phyloP scores from a whole-genome alignment of 805 yeast genomes.

The Lipomyces kockii region DNA sequence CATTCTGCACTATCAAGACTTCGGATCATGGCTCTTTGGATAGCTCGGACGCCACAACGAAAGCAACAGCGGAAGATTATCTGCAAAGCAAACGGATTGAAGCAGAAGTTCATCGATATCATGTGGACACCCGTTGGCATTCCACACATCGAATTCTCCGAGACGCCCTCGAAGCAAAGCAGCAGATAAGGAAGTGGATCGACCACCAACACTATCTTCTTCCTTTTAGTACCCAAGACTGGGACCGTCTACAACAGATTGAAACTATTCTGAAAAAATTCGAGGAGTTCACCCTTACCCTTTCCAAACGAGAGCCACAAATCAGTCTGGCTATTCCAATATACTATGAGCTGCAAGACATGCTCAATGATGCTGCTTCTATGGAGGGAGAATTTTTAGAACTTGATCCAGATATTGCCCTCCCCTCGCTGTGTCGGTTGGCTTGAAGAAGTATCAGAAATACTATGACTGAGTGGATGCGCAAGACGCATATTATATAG shows the following conservation, averaged over 20 bases:
- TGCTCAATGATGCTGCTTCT: neutral
- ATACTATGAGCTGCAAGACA: neutral
- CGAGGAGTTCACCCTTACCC: neutral
- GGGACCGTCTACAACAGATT: constrained; percentile 7
- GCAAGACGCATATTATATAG: no score
- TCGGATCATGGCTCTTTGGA: constrained; percentile 7
- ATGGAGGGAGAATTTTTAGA: no score
- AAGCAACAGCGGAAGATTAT: constrained; percentile 5
- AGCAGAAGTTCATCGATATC: neutral
- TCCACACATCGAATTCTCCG: constrained; percentile 4
- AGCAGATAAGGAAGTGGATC: neutral
- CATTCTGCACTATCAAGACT: neutral
- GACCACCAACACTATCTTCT: neutral
- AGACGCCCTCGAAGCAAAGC: neutral
- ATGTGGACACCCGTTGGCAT: constrained; percentile 14
- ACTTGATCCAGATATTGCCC: no score
- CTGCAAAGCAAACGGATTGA: neutral
- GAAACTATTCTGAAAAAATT: neutral
- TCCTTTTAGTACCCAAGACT: neutral
- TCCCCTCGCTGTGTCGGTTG: no score
- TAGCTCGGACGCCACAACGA: constrained; percentile 3
- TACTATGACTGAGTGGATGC: no score
- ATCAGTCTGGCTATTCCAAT: neutral
- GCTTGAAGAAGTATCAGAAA: no score
- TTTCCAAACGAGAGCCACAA: constrained; percentile 1